A percentile compares a stretch with the other conserved stretches of the same genome.
Evolutionary conservation across 129 eudicot species (phyloP).

Genomic region (Oenanthe sinensis): DNA sequence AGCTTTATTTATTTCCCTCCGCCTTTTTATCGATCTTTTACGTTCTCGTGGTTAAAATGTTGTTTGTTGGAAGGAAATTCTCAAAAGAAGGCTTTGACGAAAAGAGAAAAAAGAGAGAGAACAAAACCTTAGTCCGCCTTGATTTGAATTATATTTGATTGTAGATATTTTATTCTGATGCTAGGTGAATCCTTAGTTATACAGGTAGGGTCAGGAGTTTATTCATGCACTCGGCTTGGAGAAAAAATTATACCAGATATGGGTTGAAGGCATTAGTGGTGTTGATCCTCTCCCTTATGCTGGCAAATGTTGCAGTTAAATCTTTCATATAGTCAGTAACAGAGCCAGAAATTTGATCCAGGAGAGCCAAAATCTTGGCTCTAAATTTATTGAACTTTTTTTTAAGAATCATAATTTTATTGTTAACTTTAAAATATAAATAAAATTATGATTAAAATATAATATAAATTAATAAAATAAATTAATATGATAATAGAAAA

Average conservation of each 20-base stretch:
- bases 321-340: neutral
- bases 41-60: neutral
- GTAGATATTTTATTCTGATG: neutral
- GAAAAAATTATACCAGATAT: no score
- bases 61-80: neutral
- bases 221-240: neutral
- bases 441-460: no score
- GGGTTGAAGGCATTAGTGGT: neutral
- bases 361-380: no score
- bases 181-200: neutral
- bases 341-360: no score
- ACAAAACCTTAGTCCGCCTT: neutral
- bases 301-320: neutral
- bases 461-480: no score
- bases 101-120: neutral
- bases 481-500: no score
- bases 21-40: neutral
- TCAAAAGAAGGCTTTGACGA: neutral
- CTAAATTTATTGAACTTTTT: no score
- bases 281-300: neutral
- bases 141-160: neutral
- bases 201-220: neutral
- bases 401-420: no score
- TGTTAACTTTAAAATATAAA: no score
- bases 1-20: neutral